Base-by-base conservation (phyloP, 2,329 filamentous ascomycete species). In the Hansfordia pulvinata region DNA sequence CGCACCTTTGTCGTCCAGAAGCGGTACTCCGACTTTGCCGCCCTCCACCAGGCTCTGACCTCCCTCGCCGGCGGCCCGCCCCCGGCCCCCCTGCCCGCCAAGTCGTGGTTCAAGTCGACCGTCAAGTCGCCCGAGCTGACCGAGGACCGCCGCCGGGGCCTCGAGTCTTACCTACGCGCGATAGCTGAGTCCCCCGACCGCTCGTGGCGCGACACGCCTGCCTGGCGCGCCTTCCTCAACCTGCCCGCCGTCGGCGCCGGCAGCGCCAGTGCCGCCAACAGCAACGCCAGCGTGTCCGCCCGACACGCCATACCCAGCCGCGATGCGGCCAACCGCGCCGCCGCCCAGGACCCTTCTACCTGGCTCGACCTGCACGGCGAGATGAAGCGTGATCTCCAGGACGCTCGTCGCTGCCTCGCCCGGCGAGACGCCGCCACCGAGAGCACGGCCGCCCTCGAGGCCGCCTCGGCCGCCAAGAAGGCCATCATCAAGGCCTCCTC, bases 301-400 rank as follows among this genome's bases (percentile, higher is more conserved):
- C 61, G 44, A n/a, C 43, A 39, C 12, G 43, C 44, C 20, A 40
- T 45, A 6, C 42, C 42, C 2, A 46, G 39, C 17, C 23, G 30
- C 19, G 46, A 50, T 16, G 49, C 53, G 1, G 49, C 50, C 5
- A 50, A 56, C n/a, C 43, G 47, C 18, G 52, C 44, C 5, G 56
- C 58, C 0, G 60, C 66, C 3, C 58, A 60, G 10, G 73, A 77
- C 43, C 73, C 74, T 2, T 65, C 66, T 4, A 73, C 76, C 2
- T 90, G 83, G 82, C 53, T 88, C 15, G 81, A 88, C 43, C 60
- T 82, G 29, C 75, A 85, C 43, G 56, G 69, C 15, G 77, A 85
- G 43, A 62, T 86, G 53, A 86, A 85, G 53, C 58, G 61, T 10
- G 64, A 69, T 35, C 60, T 90, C 17, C 75, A 81, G 42, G 69